These are phyloP conservation scores for Aspergillus unguis DNA, from an alignment of 2,329 filamentous ascomycete species.

Conservation along the genomic window DNA sequence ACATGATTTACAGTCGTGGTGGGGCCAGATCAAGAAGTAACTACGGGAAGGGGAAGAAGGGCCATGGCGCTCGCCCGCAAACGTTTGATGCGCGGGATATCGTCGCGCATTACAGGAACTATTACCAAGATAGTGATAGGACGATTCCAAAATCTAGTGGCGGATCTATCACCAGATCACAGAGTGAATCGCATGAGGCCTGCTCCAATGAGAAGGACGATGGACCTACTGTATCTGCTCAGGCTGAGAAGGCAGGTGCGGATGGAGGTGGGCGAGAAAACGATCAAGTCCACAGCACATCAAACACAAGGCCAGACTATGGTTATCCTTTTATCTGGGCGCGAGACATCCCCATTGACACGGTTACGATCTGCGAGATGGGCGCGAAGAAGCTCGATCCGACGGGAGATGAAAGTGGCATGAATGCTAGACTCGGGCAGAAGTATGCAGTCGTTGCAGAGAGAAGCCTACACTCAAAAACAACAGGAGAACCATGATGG, in stretches of 20 bases:
- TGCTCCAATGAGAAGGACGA: not conserved
- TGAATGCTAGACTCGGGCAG: constrained; percentile 49
- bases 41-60: constrained; percentile 10
- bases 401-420: constrained; percentile 32
- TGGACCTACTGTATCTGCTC: not conserved
- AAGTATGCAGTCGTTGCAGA: constrained; percentile 51
- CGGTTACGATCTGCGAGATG: constrained; percentile 80
- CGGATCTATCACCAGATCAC: not conserved
- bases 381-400: constrained; percentile 67
- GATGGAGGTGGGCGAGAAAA: not conserved
- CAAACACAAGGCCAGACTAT: not conserved
- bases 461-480: constrained; percentile 25
- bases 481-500: not conserved
- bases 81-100: constrained; percentile 44
- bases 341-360: constrained; percentile 62
- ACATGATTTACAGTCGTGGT: constrained; percentile 67
- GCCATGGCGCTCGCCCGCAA: constrained; percentile 36
- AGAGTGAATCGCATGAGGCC: not conserved
- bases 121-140: constrained; percentile 29
- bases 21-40: constrained; percentile 10
- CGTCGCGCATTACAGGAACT: constrained; percentile 33
- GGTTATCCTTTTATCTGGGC: constrained; percentile 63
- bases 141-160: constrained; percentile 16
- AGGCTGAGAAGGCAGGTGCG: not conserved
- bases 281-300: not conserved